Evolutionary conservation across 208 protist species (phyloP).

Genomic region (Tritrichomonas musculus): DNA sequence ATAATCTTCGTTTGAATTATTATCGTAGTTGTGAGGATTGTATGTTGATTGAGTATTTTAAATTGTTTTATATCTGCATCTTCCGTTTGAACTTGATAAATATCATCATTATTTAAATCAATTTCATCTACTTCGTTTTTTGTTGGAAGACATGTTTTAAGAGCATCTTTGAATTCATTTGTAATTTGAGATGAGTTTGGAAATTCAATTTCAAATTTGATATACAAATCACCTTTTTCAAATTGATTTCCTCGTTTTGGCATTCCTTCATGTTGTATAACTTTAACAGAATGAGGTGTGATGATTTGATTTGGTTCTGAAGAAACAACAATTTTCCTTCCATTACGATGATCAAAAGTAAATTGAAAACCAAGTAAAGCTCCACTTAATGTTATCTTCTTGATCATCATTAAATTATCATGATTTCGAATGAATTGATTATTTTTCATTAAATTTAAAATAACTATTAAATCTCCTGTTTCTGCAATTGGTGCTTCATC

Average conservation of each 20-base stretch:
- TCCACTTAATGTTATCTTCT: neutral
- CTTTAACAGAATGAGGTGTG: neutral
- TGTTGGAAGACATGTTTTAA: neutral
- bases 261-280: conserved; percentile 30
- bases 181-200: neutral
- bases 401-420: neutral
- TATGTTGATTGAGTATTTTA: neutral
- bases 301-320: neutral
- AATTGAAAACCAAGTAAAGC: neutral
- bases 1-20: too few species aligned
- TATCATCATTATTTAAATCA: neutral
- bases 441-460: neutral
- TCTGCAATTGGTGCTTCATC: neutral
- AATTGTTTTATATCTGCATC: neutral
- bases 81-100: neutral
- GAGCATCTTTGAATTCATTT: neutral
- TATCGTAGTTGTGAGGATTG: too few species aligned
- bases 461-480: neutral
- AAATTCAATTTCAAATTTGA: conserved; percentile 27
- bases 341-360: neutral
- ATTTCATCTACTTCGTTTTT: neutral
- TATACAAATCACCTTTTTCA: neutral
- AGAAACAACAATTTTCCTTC: neutral
- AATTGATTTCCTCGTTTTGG: neutral
- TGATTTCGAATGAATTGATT: neutral